Evolutionary conservation across 2,329 filamentous ascomycete genomes (phyloP), one percentile per base, ranked within the genome.

Genomic region (Aurifilum marmelostoma): DNA sequence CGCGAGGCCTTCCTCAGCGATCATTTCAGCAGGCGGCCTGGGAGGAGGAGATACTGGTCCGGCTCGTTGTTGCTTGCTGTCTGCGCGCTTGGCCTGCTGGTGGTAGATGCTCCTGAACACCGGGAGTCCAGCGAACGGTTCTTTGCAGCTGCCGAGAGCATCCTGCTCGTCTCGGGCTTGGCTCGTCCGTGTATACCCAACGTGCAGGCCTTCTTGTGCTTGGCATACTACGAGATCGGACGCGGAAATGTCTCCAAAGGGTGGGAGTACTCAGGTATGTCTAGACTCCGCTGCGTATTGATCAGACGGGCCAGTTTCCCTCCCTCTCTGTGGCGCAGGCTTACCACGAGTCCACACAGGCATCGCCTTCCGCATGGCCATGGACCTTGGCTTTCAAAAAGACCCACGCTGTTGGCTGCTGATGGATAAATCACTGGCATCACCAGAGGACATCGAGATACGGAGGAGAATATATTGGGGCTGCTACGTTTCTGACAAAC

Each of bases 391-490:
- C 1, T 74, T 77, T 37, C 74, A 77, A 37, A 72, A 70, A 64
- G 75, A 76, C 27, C 74, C 75, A 0, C 72, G 73, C 21, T 59
- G 67, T 1, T 77, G 74, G 73, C 43, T 74, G 9, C 66, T 67
- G 0, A 67, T 72, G n/a, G 74, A 76, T 14, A 63, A 67, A 0
- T 75, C 76, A 0, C 63, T 76, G 0, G 69, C 66, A 3, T 73
- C 73, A 0, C 56, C 66, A 0, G 74, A 76, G 47, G 74, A 77
- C n/a, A 32, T 75, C 14, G 76, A 76, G 34, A 73, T 77, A 2
- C 72, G 75, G 1, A 62, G 75, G 6, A 74, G 75, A 1, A 77
- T 77, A 21, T 76, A 75, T 62, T 77, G 76, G 76, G 75, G 75
- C 18, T 76, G 73, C 39, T 76, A 76, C 62, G 70, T 72, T 18